Evolutionary conservation across 495 filamentous ascomycete species (phyloP).

Genomic region (Xylaria flabelliformis): DNA sequence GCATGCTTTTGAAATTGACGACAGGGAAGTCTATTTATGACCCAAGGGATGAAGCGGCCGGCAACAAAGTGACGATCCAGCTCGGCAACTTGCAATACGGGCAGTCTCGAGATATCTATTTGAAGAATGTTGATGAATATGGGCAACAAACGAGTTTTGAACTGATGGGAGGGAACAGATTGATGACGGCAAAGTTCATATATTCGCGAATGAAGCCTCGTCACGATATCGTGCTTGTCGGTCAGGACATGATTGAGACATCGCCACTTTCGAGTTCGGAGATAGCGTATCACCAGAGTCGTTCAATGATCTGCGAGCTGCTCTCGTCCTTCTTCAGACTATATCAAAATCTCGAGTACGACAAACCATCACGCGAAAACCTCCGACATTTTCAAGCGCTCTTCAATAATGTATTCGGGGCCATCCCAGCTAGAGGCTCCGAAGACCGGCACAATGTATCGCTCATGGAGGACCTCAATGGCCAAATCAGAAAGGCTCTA

Average conservation of each 20-base stretch:
- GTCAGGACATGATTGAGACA: constrained; percentile 24
- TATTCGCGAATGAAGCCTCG: constrained; percentile 35
- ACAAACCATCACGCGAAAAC: constrained; percentile 20
- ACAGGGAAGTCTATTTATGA: constrained; percentile 40
- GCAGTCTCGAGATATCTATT: constrained; percentile 54
- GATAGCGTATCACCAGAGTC: constrained; percentile 52
- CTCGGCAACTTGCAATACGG: constrained; percentile 55
- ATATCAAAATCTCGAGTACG: constrained; percentile 37
- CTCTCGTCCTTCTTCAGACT: constrained; percentile 45
- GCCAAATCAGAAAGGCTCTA: constrained; percentile 49
- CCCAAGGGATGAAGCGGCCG: constrained; percentile 8
- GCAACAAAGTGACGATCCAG: constrained; percentile 32
- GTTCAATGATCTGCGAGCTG: constrained; percentile 48
- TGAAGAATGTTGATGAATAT: constrained; percentile 29
- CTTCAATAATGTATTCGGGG: constrained; percentile 33
- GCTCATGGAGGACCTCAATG: constrained; percentile 47
- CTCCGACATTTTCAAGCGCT: background rate
- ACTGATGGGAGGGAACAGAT: background rate
- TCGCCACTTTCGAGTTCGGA: constrained; percentile 30
- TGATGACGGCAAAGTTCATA: constrained; percentile 40
- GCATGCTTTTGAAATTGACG: constrained; percentile 42
- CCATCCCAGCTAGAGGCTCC: constrained; percentile 39
- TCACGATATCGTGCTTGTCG: background rate
- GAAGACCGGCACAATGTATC: constrained; percentile 40
- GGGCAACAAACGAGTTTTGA: background rate